These are phyloP conservation scores for Tothia fuscella DNA, from an alignment of 2,329 filamentous ascomycete species.

Conservation along the genomic window DNA sequence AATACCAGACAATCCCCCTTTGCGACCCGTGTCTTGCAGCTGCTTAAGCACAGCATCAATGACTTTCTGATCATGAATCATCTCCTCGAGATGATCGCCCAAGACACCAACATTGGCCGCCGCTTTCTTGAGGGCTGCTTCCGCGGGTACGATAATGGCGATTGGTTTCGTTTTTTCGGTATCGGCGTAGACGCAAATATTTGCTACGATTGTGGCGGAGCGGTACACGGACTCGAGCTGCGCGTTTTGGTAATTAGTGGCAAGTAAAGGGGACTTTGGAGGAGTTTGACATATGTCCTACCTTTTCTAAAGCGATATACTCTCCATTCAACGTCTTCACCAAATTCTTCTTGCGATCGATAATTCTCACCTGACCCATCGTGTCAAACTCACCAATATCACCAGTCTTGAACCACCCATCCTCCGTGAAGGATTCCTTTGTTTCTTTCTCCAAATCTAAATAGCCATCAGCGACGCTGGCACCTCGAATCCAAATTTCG, in stretches of 20 bases:
- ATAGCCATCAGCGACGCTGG: constrained; percentile 64
- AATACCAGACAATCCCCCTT: constrained; percentile 54
- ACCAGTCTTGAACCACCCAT: constrained; percentile 95
- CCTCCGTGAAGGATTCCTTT: constrained; percentile 58
- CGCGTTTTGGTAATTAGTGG: background rate
- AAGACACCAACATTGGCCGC: constrained; percentile 47
- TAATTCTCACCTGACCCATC: constrained; percentile 70
- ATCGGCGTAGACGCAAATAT: constrained; percentile 80
- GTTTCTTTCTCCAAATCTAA: constrained; percentile 82
- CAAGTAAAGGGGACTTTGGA: background rate
- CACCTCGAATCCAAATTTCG: constrained; percentile 81
- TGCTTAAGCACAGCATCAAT: constrained; percentile 56
- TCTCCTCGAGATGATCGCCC: constrained; percentile 52
- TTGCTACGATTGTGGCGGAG: constrained; percentile 62
- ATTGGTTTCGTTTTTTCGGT: constrained; percentile 64
- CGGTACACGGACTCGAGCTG: constrained; percentile 84
- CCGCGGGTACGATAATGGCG: constrained; percentile 60
- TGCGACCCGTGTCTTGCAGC: constrained; percentile 51
- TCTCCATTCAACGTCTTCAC: constrained; percentile 93
- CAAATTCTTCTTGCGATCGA: constrained; percentile 96
- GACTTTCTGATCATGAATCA: constrained; percentile 57
- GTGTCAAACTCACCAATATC: constrained; percentile 85
- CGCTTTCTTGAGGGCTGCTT: constrained; percentile 44
- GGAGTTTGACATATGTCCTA: constrained; percentile 9
- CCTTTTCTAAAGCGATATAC: constrained; percentile 89